A percentile compares a stretch with the other conserved stretches of the same genome.
Conservation (phyloP, 352 stramenopile genomes). For the Achlya hypogyna region DNA sequence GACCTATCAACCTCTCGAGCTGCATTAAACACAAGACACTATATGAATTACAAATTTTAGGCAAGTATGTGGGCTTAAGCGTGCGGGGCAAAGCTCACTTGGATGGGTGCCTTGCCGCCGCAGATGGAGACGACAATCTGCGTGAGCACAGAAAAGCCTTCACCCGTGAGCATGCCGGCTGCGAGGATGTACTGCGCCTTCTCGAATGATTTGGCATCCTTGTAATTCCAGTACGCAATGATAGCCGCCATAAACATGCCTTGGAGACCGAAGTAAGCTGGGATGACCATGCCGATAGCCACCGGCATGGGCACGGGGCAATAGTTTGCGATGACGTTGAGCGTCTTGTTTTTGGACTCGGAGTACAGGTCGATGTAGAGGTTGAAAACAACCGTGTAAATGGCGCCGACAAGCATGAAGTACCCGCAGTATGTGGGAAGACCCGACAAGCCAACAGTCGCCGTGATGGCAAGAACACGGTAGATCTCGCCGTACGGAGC, state of each 20-base stretch:
- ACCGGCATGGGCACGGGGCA: neutral
- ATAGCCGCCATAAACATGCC: neutral
- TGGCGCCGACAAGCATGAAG: neutral
- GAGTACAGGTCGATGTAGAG: slow-evolving; percentile 1
- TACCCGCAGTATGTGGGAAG: neutral
- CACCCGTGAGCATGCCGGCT: neutral
- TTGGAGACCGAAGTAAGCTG: slow-evolving; percentile 3
- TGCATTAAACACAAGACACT: no score
- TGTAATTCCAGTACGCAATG: neutral
- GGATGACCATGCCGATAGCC: slow-evolving; percentile 5
- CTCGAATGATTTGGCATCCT: neutral
- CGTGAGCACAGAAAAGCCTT: neutral
- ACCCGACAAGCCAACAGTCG: neutral
- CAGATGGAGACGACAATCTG: neutral
- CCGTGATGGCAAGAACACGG: slow-evolving; percentile 4
- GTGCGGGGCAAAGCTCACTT: no score
- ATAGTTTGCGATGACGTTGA: neutral
- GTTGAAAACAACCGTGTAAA: neutral
- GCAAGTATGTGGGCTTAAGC: no score
- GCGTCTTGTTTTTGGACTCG: neutral
- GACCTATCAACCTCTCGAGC: no score
- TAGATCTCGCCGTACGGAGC: slow-evolving; percentile 3
- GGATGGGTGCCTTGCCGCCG: neutral
- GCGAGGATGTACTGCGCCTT: slow-evolving; percentile 7
- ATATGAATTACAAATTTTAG: no score